Evolutionary conservation across 345 rosid species (phyloP).

Genomic region (Aurinia saxatilis): DNA sequence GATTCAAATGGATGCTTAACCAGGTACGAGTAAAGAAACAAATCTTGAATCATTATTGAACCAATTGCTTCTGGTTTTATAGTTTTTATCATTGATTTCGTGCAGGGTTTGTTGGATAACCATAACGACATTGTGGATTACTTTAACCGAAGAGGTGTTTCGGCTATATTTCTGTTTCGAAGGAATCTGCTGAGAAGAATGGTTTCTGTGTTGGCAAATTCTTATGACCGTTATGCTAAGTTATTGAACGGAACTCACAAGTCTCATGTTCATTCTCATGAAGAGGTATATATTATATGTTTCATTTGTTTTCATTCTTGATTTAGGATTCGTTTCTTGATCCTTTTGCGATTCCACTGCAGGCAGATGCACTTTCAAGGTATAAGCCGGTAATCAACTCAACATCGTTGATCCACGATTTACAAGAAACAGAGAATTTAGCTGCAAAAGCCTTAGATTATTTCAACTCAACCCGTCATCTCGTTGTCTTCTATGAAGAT

Average conservation of each 20-base stretch:
- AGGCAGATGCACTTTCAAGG: constrained; percentile 75
- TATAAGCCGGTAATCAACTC: constrained; percentile 78
- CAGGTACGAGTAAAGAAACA: constrained; percentile 40
- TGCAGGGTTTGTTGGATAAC: constrained; percentile 73
- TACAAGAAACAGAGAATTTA: constrained; percentile 50
- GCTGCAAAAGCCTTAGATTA: constrained; percentile 51
- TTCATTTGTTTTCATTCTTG: neutral
- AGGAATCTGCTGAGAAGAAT: constrained; percentile 73
- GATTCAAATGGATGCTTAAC: constrained; percentile 99
- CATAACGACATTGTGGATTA: constrained; percentile 61
- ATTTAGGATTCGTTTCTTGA: constrained; percentile 16
- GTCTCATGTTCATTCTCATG: constrained; percentile 90
- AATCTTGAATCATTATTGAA: neutral
- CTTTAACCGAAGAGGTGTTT: constrained; percentile 81
- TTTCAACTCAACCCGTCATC: constrained; percentile 73
- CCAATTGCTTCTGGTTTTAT: neutral
- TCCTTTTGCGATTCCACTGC: neutral
- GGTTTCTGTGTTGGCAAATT: constrained; percentile 83
- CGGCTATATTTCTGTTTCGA: constrained; percentile 65
- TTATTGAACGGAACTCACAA: constrained; percentile 89
- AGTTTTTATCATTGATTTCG: neutral
- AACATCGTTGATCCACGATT: constrained; percentile 51
- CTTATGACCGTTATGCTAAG: constrained; percentile 80
- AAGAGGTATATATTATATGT: constrained; percentile 50
- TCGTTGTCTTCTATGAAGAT: constrained; percentile 79